Conservation (phyloP, 176 grass and related monocot genomes). For the Tillandsia fasciculata region DNA sequence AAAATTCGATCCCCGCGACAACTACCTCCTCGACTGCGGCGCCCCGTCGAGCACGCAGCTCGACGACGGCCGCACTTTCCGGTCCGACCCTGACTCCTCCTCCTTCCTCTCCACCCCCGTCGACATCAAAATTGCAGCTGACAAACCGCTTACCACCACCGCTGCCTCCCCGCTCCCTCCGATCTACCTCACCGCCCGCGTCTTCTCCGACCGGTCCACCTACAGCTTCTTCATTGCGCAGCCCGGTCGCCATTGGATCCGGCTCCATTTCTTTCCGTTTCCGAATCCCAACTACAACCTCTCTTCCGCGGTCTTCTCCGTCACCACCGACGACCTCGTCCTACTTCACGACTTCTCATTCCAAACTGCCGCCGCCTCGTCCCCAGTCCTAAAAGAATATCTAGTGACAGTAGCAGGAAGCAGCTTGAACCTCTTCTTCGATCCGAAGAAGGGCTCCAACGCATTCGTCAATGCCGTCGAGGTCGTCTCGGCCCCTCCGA, state of each 20-base stretch:
- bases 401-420: slow-evolving; percentile 37
- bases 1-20: slow-evolving; percentile 59
- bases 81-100: slow-evolving; percentile 64
- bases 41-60: slow-evolving; percentile 41
- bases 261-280: slow-evolving; percentile 76
- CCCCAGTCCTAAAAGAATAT: slow-evolving; percentile 64
- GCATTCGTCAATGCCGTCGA: slow-evolving; percentile 96
- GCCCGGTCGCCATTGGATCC: slow-evolving; percentile 76
- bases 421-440: slow-evolving; percentile 57
- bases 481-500: slow-evolving; percentile 49
- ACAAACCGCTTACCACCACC: slow-evolving; percentile 17
- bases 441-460: slow-evolving; percentile 53
- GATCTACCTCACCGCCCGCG: slow-evolving; percentile 52
- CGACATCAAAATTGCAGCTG: slow-evolving; percentile 60
- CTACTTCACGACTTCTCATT: slow-evolving; percentile 92
- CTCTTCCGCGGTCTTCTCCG: slow-evolving; percentile 61
- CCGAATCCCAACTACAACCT: slow-evolving; percentile 57
- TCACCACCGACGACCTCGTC: slow-evolving; percentile 54
- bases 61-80: slow-evolving; percentile 68
- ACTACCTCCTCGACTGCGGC: slow-evolving; percentile 70
- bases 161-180: slow-evolving; percentile 28
- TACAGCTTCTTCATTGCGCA: slow-evolving; percentile 79
- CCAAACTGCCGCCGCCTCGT: slow-evolving; percentile 24
- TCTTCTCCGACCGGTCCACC: slow-evolving; percentile 67
- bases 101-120: slow-evolving; percentile 67